Evolutionary conservation across 257 asterid genomes (phyloP).

Genomic region (Nicotiana noctiflora): DNA sequence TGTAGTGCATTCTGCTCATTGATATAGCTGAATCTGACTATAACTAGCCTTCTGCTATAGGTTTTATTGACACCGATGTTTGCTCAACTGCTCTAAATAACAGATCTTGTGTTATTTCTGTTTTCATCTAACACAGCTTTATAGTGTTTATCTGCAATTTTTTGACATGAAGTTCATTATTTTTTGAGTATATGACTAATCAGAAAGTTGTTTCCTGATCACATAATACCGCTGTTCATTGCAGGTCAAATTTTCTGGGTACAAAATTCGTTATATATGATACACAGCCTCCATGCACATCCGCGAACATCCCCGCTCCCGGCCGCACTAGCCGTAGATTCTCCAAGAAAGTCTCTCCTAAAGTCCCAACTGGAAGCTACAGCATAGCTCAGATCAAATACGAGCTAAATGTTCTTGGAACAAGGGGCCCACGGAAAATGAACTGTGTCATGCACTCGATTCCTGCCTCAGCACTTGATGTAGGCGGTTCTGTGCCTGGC

Average conservation of each 20-base stretch:
- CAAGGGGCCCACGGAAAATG: slow-evolving; percentile 67
- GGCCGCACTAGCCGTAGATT: slow-evolving; percentile 48
- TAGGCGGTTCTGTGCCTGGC: slow-evolving; percentile 49
- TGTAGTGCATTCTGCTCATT: background rate
- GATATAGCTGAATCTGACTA: background rate
- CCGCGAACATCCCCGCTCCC: slow-evolving; percentile 31
- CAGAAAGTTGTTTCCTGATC: background rate
- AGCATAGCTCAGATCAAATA: slow-evolving; percentile 51
- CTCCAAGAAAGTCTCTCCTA: slow-evolving; percentile 62
- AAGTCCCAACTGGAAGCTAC: slow-evolving; percentile 54
- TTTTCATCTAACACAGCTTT: background rate
- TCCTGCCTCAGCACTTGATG: slow-evolving; percentile 48
- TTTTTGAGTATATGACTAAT: background rate
- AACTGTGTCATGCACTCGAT: slow-evolving; percentile 52
- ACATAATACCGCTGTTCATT: background rate
- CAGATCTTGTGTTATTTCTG: background rate
- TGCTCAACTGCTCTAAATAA: background rate
- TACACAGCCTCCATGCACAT: slow-evolving; percentile 48
- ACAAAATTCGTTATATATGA: slow-evolving; percentile 53
- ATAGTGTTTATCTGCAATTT: background rate
- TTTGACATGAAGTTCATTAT: background rate
- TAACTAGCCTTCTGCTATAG: background rate
- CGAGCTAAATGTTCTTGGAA: slow-evolving; percentile 65
- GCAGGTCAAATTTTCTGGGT: slow-evolving; percentile 63
- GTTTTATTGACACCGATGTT: background rate